phyloP scores from a whole-genome alignment of 495 filamentous ascomycete species.

The Elasticomyces elasticus region DNA sequence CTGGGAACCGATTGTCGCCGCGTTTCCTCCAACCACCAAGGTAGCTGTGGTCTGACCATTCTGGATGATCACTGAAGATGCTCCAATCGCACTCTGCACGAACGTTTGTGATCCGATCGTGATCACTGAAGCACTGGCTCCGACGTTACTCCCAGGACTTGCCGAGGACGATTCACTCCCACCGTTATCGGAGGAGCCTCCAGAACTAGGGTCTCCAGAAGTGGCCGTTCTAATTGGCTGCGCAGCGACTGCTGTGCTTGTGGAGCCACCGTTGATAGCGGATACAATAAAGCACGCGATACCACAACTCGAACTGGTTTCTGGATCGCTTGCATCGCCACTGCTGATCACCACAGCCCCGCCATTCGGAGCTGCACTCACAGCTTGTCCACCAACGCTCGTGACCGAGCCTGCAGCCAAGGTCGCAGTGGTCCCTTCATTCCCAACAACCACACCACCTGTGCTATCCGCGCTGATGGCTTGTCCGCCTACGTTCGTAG shows the following conservation, averaged over 20 bases:
- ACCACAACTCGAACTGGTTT: background rate
- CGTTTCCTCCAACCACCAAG: no score
- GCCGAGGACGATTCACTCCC: no score
- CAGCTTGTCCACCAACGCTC: background rate
- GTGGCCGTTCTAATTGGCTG: background rate
- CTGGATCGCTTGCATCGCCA: background rate
- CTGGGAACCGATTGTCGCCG: no score
- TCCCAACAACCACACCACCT: background rate
- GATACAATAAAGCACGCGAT: background rate
- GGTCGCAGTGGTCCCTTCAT: background rate
- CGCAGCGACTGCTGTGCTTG: background rate
- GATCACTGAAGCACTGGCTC: background rate
- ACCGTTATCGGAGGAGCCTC: background rate
- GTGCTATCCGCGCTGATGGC: background rate
- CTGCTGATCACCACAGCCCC: background rate
- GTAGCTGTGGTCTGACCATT: no score
- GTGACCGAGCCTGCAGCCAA: background rate
- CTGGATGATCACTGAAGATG: no score
- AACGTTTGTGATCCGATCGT: background rate
- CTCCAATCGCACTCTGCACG: no score
- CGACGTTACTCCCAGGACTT: background rate
- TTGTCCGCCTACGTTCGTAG: background rate
- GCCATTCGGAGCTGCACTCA: background rate
- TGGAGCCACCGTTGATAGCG: background rate
- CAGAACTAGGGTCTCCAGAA: background rate